Base-by-base conservation (phyloP, 1,284 basidiomycete species). In the Termitomyces sp. region DNA sequence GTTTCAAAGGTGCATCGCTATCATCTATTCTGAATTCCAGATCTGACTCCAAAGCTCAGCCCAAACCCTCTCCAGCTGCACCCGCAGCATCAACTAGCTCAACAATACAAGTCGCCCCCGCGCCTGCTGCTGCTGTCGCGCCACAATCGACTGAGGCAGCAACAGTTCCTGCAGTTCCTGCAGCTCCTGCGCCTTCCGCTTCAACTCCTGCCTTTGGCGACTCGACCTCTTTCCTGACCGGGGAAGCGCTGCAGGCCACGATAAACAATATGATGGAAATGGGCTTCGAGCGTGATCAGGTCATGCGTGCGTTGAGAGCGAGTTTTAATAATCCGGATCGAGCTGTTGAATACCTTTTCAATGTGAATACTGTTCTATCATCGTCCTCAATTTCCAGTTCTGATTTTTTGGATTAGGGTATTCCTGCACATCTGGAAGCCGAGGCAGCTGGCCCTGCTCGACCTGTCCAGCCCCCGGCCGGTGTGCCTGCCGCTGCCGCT, bases 261-360 rank as follows among this genome's bases (percentile, higher is more conserved):
- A 87, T 95, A 65, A 73, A 78, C 53, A 88, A 87, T 65, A 93
- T 98, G 81, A 77, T 89, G 48, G 90, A 94, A 65, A 99, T 99
- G 97, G 97, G 97, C 17, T 99, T 97, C 65, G 82, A 86, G 58
- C 81, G 88, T 36, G 92, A 94, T 1, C 83, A 94, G 66, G 92
- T 98, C 31, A 73, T 88, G 66, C 82, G 86, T 30, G 95, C 96
- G 3, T 72, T 99, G 70, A 83, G 92, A 56, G 96, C 95, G 21
- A 95, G 92, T 67, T 99, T 85, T 75, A 99, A 99, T 74, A 99
- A 99, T 72, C 93, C 97, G 1, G 95, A 99, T 66, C 85, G 97
- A 42, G 97, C 97, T 6, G 95, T 95, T 28, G 97, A 99, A 71
- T 99, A 99, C 72, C 78, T 99, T 49, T 90, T 98, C 83, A 97